Evolutionary conservation across 768 basidiomycete genomes (phyloP), one percentile per base, ranked within the genome.

Genomic region (Flagelloscypha sp.): DNA sequence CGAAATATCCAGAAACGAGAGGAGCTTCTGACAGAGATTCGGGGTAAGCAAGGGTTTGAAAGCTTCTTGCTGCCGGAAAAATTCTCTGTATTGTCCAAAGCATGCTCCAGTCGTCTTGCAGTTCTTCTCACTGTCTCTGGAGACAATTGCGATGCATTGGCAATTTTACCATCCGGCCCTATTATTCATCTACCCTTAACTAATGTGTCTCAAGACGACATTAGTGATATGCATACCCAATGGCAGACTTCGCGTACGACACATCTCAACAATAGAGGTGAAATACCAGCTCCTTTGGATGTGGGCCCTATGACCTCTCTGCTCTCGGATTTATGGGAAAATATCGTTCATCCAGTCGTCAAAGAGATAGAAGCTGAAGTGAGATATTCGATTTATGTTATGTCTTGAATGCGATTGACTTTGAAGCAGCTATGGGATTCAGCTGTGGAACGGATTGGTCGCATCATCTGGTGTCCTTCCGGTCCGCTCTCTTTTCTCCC

Each of bases 391-490:
- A n/a, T n/a, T n/a, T n/a, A n/a, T n/a, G n/a, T n/a, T n/a, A n/a
- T n/a, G n/a, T n/a, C n/a, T n/a, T n/a, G n/a, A n/a, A n/a, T n/a
- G n/a, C n/a, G n/a, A n/a, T n/a, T n/a, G n/a, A n/a, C n/a, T n/a
- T n/a, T n/a, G n/a, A n/a, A n/a, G n/a, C n/a, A n/a, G n/a, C n/a
- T n/a, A n/a, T n/a, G n/a, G n/a, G n/a, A n/a, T n/a, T n/a, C n/a
- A n/a, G n/a, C n/a, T n/a, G n/a, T n/a, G n/a, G n/a, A n/a, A n/a
- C n/a, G n/a, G n/a, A n/a, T n/a, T n/a, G n/a, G n/a, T 6, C 40
- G 25, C n/a, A 47, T 58, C 30, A 55, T 50, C 46, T 59, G 59
- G 59, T 61, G 56, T 23, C 52, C 53, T 2, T 56, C 59, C 11
- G 56, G 58, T 5, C 50, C 42, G 24, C 33, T 57, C 15, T 41